A percentile compares a stretch with the other conserved stretches of the same genome.
These are phyloP conservation scores for Skeletonema marinoi DNA, from an alignment of 108 stramenopile genomes.

Conservation along the genomic window DNA sequence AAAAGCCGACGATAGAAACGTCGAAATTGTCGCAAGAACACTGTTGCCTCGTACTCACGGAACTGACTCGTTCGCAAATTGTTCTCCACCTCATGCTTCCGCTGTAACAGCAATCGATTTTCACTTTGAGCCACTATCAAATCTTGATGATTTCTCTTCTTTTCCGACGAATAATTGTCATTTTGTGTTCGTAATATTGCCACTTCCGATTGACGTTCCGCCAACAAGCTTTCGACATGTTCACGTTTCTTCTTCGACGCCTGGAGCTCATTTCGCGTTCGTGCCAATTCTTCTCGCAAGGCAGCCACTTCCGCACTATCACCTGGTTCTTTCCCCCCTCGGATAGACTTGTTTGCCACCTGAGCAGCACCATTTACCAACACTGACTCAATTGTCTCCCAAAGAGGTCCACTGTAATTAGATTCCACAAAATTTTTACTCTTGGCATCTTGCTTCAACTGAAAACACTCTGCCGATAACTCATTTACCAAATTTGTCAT, in stretches of 20 bases:
- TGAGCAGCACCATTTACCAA: slow-evolving; percentile 44
- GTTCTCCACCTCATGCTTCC: slow-evolving; percentile 68
- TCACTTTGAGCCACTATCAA: slow-evolving; percentile 60
- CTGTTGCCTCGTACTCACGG: slow-evolving; percentile 87
- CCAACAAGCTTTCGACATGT: slow-evolving; percentile 43
- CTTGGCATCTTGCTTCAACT: slow-evolving; percentile 56
- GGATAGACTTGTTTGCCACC: slow-evolving; percentile 18
- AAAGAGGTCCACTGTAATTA: slow-evolving; percentile 49
- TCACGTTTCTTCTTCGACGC: slow-evolving; percentile 36
- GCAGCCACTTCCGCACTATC: slow-evolving; percentile 33
- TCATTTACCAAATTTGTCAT: slow-evolving; percentile 63
- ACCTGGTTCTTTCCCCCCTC: not conserved
- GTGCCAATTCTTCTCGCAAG: slow-evolving; percentile 35
- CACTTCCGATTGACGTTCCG: slow-evolving; percentile 64
- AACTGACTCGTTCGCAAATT: slow-evolving; percentile 81
- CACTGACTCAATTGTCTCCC: slow-evolving; percentile 54
- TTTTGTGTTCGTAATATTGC: slow-evolving; percentile 71
- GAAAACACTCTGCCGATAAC: slow-evolving; percentile 65
- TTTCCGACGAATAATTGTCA: slow-evolving; percentile 59
- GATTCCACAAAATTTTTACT: slow-evolving; percentile 32
- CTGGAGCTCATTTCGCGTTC: slow-evolving; percentile 27
- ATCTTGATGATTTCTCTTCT: slow-evolving; percentile 59
- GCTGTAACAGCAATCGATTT: slow-evolving; percentile 42
- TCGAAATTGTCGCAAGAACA: slow-evolving; percentile 85
- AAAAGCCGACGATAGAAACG: slow-evolving; percentile 75